Evolutionary conservation across 768 basidiomycete species (phyloP).

Genomic region (Collybiopsis confluens): DNA sequence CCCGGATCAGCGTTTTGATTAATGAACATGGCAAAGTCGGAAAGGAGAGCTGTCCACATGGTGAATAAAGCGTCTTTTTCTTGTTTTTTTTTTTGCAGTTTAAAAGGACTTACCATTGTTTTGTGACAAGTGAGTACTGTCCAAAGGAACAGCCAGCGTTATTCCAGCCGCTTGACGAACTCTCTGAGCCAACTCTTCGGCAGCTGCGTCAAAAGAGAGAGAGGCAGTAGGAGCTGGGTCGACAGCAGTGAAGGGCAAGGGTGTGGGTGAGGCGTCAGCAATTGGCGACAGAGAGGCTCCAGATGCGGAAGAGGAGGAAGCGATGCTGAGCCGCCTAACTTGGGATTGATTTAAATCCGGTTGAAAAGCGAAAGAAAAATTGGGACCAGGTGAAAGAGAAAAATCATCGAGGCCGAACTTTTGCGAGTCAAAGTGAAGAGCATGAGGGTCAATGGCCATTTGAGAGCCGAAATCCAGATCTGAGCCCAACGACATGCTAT

Average conservation of each 20-base stretch:
- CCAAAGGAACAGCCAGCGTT: constrained; percentile 44
- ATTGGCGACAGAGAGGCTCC: constrained; percentile 50
- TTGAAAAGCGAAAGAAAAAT: constrained; percentile 42
- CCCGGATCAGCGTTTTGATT: constrained; percentile 9
- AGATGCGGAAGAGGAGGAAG: constrained; percentile 52
- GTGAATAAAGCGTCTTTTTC: neutral
- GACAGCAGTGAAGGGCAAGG: constrained; percentile 16
- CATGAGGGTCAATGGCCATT: constrained; percentile 61
- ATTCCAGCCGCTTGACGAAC: constrained; percentile 56
- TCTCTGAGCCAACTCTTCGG: constrained; percentile 41
- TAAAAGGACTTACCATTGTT: constrained; percentile 16
- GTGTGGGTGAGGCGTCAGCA: constrained; percentile 30
- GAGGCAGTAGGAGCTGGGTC: constrained; percentile 14
- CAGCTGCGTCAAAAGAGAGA: constrained; percentile 14
- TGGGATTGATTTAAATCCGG: constrained; percentile 24
- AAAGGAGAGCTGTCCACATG: neutral
- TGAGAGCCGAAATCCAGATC: constrained; percentile 60
- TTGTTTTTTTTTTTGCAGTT: neutral
- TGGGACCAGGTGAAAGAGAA: constrained; percentile 10
- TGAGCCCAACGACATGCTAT: constrained; percentile 40
- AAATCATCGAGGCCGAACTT: constrained; percentile 15
- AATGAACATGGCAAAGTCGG: constrained; percentile 2
- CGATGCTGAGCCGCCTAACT: constrained; percentile 44
- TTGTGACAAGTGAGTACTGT: constrained; percentile 21
- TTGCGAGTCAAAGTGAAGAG: constrained; percentile 44